Evolutionary conservation across 257 asterid species (phyloP).

Genomic region (Prunella vulgaris): DNA sequence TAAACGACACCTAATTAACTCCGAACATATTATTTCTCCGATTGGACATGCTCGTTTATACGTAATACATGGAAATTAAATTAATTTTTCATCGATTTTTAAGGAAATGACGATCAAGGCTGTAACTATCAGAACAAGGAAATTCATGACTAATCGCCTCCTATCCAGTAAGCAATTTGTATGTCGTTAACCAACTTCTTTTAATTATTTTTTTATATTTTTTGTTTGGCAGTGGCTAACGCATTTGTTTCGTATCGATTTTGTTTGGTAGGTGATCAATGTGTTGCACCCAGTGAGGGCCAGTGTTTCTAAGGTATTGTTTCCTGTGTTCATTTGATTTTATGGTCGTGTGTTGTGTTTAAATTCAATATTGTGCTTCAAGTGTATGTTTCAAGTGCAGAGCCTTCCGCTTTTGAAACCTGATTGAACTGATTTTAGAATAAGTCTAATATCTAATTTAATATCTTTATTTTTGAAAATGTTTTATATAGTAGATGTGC

Average conservation of each 20-base stretch:
- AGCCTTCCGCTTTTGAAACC: too few species aligned
- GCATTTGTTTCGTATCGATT: neutral
- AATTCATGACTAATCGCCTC: slow-evolving; percentile 71
- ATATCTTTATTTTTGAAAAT: too few species aligned
- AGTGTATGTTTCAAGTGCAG: neutral
- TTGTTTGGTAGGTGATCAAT: slow-evolving; percentile 40
- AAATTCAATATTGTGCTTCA: too few species aligned
- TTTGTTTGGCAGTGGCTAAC: neutral
- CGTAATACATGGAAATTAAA: neutral
- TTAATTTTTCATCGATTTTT: neutral
- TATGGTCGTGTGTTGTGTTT: too few species aligned
- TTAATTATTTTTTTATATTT: neutral
- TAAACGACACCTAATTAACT: neutral
- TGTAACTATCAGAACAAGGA: slow-evolving; percentile 61
- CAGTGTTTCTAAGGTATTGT: slow-evolving; percentile 59
- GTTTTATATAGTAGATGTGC: too few species aligned
- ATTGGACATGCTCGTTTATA: neutral
- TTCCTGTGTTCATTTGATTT: neutral
- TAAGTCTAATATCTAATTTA: too few species aligned
- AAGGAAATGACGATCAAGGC: slow-evolving; percentile 67
- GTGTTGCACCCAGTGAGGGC: slow-evolving; percentile 72
- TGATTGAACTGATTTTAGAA: too few species aligned
- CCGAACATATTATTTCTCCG: neutral
- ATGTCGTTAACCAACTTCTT: neutral
- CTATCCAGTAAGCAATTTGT: slow-evolving; percentile 73